Conservation (phyloP, 108 stramenopile genomes). For the Bacterosira constricta region DNA sequence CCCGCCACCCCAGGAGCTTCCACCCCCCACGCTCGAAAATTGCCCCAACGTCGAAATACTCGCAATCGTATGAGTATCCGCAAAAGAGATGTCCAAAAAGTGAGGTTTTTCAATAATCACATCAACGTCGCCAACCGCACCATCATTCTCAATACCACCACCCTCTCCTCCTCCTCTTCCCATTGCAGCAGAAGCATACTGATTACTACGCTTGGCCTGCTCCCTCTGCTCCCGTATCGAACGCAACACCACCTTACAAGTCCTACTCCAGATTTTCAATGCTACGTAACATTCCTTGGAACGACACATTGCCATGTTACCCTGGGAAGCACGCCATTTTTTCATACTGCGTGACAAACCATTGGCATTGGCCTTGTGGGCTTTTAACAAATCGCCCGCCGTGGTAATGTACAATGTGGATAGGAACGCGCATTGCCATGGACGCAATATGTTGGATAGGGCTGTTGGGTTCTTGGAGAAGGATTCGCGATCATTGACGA, state of each 20-base stretch:
- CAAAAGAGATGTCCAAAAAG: conserved; percentile 33
- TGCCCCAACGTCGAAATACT: conserved; percentile 40
- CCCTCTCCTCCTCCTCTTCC: no score
- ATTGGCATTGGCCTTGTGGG: conserved; percentile 27
- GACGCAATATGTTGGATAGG: conserved; percentile 64
- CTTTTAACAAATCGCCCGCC: conserved; percentile 44
- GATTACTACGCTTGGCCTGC: neutral
- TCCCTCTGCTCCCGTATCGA: conserved; percentile 65
- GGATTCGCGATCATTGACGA: conserved; percentile 26
- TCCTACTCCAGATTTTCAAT: conserved; percentile 70
- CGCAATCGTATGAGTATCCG: conserved; percentile 21
- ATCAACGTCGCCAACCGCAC: neutral
- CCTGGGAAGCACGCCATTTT: conserved; percentile 47
- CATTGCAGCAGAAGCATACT: no score
- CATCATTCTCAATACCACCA: no score
- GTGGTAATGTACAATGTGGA: conserved; percentile 48
- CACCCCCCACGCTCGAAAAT: conserved; percentile 15
- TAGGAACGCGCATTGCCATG: conserved; percentile 77
- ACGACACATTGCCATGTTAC: conserved; percentile 35
- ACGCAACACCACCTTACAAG: conserved; percentile 68
- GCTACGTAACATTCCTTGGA: conserved; percentile 71
- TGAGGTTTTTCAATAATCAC: conserved; percentile 30
- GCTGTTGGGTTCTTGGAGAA: conserved; percentile 60
- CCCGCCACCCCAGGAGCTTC: neutral
- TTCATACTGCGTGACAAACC: conserved; percentile 54